Base-by-base conservation (phyloP, 192 early-diverging fungal genomes). In the Backusella macrospora region DNA sequence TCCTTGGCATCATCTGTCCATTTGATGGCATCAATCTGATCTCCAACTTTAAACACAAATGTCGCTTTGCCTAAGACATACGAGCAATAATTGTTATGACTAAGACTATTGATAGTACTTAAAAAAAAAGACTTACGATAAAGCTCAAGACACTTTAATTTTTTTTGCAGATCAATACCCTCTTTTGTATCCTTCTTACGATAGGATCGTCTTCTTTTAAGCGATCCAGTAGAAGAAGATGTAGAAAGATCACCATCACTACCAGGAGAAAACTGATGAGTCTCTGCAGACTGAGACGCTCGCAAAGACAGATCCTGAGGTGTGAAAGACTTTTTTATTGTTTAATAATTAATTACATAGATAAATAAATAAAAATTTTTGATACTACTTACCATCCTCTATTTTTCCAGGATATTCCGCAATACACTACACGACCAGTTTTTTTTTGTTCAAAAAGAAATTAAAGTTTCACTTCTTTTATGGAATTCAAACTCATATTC, bases 221-320 rank as follows among this genome's bases (percentile, higher is more conserved):
- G 46, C n/a, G 65, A 68, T 3, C 65, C 65, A 16, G 37, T 68
- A 18, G 65, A 68, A 49, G 48, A 49, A 7, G 65, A 68, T 18
- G 65, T 68, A 3, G 65, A 68, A 5, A 43, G 43, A 16, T 68
- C 46, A n/a, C 65, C 65, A 21, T 68, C 65, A n/a, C 65, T 68
- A 8, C n/a, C 37, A 46, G 65, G 65, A n/a, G 43, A 68, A 46
- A n/a, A 40, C 43, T 18, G 39, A 68, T 43, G 65, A 23, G 65
- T 42, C 21, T 68, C 65, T 6, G 21, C 65, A 15, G 65, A 68
- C 9, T 44, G 40, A 26, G 65, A 68, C 10, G 42, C 37, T 40
- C 42, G n/a, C n/a, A n/a, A n/a, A n/a, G n/a, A 46, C 2, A 68
- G 39, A 18, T 18, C 48, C 21, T 49, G 48, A 18, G 15, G 48